A percentile compares a stretch with the other conserved stretches of the same genome.
Conservation (phyloP, 208 protist genomes). For the Trypanosomatidae sp. region DNA sequence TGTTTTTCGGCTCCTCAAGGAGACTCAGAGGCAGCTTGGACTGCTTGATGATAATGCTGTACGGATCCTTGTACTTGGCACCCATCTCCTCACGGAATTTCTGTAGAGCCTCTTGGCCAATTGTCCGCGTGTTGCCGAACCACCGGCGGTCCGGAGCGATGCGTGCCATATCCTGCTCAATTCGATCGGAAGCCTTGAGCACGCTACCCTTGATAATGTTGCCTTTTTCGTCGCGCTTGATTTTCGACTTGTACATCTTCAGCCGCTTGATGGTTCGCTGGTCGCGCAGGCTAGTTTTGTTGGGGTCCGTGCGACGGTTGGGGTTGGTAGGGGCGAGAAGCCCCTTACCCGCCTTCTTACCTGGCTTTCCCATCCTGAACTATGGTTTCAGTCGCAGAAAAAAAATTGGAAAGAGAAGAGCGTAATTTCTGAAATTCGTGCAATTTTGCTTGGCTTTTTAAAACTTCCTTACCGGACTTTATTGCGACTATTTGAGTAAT, state of each 20-base stretch:
- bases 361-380: conserved; percentile 94
- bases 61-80: conserved; percentile 97
- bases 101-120: conserved; percentile 96
- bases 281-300: conserved; percentile 81
- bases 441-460: too few species aligned
- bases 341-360: conserved; percentile 87
- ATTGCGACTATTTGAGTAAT: too few species aligned
- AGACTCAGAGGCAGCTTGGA: conserved; percentile 98
- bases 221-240: conserved; percentile 91
- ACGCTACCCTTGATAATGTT: conserved; percentile 93
- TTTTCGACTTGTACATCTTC: conserved; percentile 90
- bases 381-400: conserved; percentile 2
- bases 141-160: conserved; percentile 96
- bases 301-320: conserved; percentile 71
- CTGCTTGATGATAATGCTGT: conserved; percentile 96
- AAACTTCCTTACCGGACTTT: too few species aligned
- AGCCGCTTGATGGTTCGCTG: conserved; percentile 86
- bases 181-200: conserved; percentile 79
- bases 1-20: conserved; percentile 85
- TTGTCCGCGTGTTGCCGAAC: conserved; percentile 98
- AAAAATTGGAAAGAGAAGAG: conserved; percentile 4
- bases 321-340: conserved; percentile 87
- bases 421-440: not conserved
- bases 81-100: conserved; percentile 97
- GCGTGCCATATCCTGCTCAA: conserved; percentile 89